Evolutionary conservation across 768 basidiomycete genomes (phyloP), one percentile per base, ranked within the genome.

Genomic region (Russula sp.): DNA sequence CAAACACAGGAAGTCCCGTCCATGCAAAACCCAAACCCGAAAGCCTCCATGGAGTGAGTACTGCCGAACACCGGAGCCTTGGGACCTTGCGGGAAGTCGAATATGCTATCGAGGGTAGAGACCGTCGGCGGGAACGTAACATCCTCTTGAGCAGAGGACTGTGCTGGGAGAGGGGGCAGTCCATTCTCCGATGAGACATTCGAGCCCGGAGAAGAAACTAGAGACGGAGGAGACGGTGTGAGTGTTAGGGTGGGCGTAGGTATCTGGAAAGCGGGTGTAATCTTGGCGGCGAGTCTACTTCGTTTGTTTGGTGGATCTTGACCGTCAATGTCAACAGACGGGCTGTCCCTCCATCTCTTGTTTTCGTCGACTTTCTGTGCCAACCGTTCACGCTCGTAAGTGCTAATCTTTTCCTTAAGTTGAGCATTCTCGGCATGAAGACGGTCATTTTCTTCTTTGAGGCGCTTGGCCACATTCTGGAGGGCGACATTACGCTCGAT

Each of bases 401-500:
- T 66, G 11, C 70, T 68, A 47, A 78, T 65, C 63, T 73, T 76
- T 55, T 74, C 75, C 71, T 80, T 84, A 35, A 93, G 80, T 9
- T 75, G 68, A 32, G 72, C 66, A 69, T 93, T 93, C 74, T 93
- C 89, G 64, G 77, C 76, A 55, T 83, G 83, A 18, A 94, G 79
- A 16, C 76, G 75, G 57, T 91, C 88, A 67, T 94, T 94, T 72
- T 94, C 92, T 68, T 91, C 90, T 74, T 93, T 94, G 61, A 90
- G 80, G 37, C 85, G 83, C 75, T 91, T 92, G 14, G 89, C 90
- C 58, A 91, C 82, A 57, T 80, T 84, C 74, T 94, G 92, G 22
- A 94, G 77, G 51, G 89, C 89, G 55, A 94, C 84, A 70, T 89
- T 92, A 60, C 90, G 85, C 72, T 94, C 89, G 32, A 92, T 85